These are phyloP conservation scores for Russula sp. DNA, from an alignment of 768 basidiomycete genomes.

Conservation along the genomic window DNA sequence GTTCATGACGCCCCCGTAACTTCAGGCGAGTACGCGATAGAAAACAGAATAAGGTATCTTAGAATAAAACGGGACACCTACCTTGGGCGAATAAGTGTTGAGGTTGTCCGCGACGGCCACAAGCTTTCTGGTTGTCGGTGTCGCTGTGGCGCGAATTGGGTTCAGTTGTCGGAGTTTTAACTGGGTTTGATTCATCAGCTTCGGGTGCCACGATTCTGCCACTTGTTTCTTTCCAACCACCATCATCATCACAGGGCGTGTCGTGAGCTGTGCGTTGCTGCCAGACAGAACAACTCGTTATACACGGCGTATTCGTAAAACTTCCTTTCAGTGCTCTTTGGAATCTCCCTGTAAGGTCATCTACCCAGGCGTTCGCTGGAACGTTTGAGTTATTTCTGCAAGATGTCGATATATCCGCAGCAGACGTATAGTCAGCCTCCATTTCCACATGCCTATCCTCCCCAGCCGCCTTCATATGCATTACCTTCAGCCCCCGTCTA, in stretches of 20 bases:
- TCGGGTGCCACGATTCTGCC: background rate
- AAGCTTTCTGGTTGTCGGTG: slow-evolving; percentile 25
- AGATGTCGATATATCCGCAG: slow-evolving; percentile 62
- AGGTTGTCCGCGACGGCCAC: slow-evolving; percentile 35
- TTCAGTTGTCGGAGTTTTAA: slow-evolving; percentile 27
- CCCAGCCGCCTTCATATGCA: slow-evolving; percentile 49
- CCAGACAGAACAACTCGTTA: slow-evolving; percentile 24
- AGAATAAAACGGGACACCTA: slow-evolving; percentile 31
- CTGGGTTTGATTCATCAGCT: slow-evolving; percentile 11
- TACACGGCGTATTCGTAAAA: slow-evolving; percentile 26
- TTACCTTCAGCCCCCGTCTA: slow-evolving; percentile 44
- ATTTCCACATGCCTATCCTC: slow-evolving; percentile 33
- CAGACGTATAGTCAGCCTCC: slow-evolving; percentile 52
- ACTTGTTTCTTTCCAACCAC: slow-evolving; percentile 31
- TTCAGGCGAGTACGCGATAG: background rate
- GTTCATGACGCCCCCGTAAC: slow-evolving; percentile 6
- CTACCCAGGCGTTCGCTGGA: slow-evolving; percentile 24
- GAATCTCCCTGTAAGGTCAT: slow-evolving; percentile 24
- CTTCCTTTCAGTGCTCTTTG: slow-evolving; percentile 18
- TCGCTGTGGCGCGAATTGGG: slow-evolving; percentile 31
- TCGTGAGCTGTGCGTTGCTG: slow-evolving; percentile 29
- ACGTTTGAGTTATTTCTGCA: slow-evolving; percentile 29
- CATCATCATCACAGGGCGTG: slow-evolving; percentile 29
- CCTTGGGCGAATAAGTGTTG: slow-evolving; percentile 37
- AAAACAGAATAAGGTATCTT: slow-evolving; percentile 1